Conservation (phyloP, 1,284 basidiomycete species). For the Puccinia polysora region DNA sequence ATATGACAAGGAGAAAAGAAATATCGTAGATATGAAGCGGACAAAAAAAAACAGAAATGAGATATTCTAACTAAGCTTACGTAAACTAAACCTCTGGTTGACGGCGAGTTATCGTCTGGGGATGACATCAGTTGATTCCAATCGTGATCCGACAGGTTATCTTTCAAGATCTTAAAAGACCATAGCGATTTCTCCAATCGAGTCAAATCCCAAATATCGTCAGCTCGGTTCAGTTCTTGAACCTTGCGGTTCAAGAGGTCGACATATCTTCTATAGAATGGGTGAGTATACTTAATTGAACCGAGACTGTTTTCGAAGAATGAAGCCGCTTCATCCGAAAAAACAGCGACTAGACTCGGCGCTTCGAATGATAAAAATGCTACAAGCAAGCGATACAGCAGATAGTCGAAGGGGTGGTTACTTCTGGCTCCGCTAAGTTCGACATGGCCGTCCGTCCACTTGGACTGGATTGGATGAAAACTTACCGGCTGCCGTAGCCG, state of each 20-base stretch:
- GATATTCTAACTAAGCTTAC: no score
- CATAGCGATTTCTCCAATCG: slow-evolving; percentile 18
- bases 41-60: no score
- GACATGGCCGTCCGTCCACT: no score
- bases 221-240: background rate
- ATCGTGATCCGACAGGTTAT: background rate
- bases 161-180: slow-evolving; percentile 3
- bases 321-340: slow-evolving; percentile 38
- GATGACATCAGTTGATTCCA: background rate
- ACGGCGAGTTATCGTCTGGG: no score
- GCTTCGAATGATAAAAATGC: slow-evolving; percentile 35
- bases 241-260: background rate
- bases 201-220: slow-evolving; percentile 2
- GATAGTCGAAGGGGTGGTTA: no score
- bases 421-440: no score
- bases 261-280: slow-evolving; percentile 15
- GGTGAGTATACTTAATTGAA: slow-evolving; percentile 15
- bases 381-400: no score
- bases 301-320: slow-evolving; percentile 9
- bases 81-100: no score
- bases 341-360: slow-evolving; percentile 15
- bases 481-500: slow-evolving; percentile 35
- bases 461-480: no score
- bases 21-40: no score
- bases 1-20: no score